Base-by-base conservation (phyloP, 331 rosid genomes). In the Prunus yedoensis region DNA sequence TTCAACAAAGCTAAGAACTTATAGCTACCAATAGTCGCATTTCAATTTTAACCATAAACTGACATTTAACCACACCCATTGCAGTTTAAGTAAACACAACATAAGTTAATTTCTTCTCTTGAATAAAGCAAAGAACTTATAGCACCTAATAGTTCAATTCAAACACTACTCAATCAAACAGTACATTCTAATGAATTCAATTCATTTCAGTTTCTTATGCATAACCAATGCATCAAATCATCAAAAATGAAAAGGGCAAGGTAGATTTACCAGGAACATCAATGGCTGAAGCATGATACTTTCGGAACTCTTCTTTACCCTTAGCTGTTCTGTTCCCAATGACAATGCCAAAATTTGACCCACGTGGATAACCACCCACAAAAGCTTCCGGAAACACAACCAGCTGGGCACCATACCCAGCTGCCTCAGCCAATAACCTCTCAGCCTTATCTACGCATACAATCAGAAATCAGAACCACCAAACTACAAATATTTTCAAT, bases 371-470 rank as follows among this genome's bases (percentile, higher is more conserved):
- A 7, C 98, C 98, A n/a, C 97, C 99, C 43, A 94, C 87, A 83
- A 90, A 94, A 7, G 99, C 99, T 85, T 94, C 97, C 10, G 98
- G 98, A 84, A 94, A 94, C 69, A 94, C 91, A 75, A 94, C 97
- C 73, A 91, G 74, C 88, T 90, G 96, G 58, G 98, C 79, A 3
- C 98, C 97, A 80, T 79, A 84, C 52, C 91, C 83, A 5, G 92
- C 95, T 0, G 98, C 96, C 84, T 91, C 96, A 13, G 95, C 96
- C 84, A 91, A 46, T 83, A 94, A 86, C 53, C 95, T 90, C 83
- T 91, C 98, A 28, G 98, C 98, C 88, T 94, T 94, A 65, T 91
- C 98, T 90, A 78, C 38, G 52, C n/a, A 61, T 45, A 73, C 68
- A 79, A 74, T 64, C 49, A 76, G 16, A 69, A 69, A 69, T 50